Evolutionary conservation across 306 rosid species (phyloP).

Genomic region (Acmispon strigosus): DNA sequence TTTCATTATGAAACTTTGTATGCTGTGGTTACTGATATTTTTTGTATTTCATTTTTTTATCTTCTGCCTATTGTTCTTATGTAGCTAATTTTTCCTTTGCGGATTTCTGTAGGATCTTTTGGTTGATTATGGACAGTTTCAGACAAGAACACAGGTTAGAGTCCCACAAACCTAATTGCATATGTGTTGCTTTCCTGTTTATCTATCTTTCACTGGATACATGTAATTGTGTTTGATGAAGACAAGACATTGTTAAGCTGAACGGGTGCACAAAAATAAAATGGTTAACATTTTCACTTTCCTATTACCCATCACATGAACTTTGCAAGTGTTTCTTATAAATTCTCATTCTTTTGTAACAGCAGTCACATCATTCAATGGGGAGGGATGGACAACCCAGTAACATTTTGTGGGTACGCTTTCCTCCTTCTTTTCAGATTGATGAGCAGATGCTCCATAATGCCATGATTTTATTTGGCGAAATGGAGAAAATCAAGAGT

Average conservation of each 20-base stretch:
- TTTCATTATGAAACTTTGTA: neutral
- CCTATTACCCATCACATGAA: neutral
- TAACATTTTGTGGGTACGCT: constrained; percentile 70
- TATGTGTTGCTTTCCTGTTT: neutral
- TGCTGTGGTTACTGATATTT: neutral
- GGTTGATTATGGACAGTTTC: constrained; percentile 64
- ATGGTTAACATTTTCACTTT: neutral
- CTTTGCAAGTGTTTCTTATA: neutral
- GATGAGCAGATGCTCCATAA: constrained; percentile 90
- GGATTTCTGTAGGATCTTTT: constrained; percentile 50
- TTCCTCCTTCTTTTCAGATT: constrained; percentile 74
- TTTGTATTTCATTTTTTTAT: neutral
- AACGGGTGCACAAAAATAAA: neutral
- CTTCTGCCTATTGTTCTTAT: neutral
- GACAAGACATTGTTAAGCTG: neutral
- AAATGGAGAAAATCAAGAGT: constrained; percentile 77
- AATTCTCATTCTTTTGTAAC: constrained; percentile 20
- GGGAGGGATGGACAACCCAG: constrained; percentile 54
- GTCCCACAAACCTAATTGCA: neutral
- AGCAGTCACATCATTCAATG: constrained; percentile 43
- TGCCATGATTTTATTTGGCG: constrained; percentile 86
- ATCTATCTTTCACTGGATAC: neutral
- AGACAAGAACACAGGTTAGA: constrained; percentile 57
- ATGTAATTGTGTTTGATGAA: neutral
- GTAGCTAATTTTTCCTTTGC: constrained; percentile 11